phyloP scores from a whole-genome alignment of 805 yeast genomes.

The Wickerhamomyces rabaulensis region DNA sequence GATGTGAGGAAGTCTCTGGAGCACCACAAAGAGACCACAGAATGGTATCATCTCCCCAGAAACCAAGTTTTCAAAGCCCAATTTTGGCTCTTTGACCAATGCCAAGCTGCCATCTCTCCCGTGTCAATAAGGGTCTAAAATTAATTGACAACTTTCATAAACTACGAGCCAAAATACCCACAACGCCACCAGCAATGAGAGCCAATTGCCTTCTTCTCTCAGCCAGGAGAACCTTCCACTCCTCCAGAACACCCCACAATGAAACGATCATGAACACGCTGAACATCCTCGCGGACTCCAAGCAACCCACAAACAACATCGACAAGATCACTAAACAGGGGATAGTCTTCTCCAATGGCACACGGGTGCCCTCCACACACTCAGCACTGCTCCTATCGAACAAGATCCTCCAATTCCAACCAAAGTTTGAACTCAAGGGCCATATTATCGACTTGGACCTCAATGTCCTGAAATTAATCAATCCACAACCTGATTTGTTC shows the following conservation, averaged over 20 bases:
- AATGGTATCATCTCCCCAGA: too few relatives aligned
- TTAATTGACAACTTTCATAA: too few relatives aligned
- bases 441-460: constrained; percentile 51
- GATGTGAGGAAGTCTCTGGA: too few relatives aligned
- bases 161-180: too few relatives aligned
- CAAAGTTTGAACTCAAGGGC: constrained; percentile 31
- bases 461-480: constrained; percentile 42
- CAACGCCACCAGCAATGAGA: too few relatives aligned
- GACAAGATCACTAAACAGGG: constrained; percentile 50
- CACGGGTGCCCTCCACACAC: constrained; percentile 35
- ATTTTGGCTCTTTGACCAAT: too few relatives aligned
- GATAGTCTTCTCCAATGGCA: constrained; percentile 51
- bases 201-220: too few relatives aligned
- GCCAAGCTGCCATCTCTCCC: too few relatives aligned
- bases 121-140: too few relatives aligned
- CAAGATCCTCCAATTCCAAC: constrained; percentile 58
- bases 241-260: not conserved
- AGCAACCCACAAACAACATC: constrained; percentile 44
- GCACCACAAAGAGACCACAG: too few relatives aligned
- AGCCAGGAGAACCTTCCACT: constrained; percentile 2
- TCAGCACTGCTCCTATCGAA: constrained; percentile 48
- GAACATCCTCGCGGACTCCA: constrained; percentile 39
- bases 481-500: constrained; percentile 75
- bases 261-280: constrained; percentile 31
- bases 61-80: too few relatives aligned